Evolutionary conservation across 2,329 filamentous ascomycete species (phyloP), one percentile per base, ranked within the genome.

Genomic region (Periconia digitata): DNA sequence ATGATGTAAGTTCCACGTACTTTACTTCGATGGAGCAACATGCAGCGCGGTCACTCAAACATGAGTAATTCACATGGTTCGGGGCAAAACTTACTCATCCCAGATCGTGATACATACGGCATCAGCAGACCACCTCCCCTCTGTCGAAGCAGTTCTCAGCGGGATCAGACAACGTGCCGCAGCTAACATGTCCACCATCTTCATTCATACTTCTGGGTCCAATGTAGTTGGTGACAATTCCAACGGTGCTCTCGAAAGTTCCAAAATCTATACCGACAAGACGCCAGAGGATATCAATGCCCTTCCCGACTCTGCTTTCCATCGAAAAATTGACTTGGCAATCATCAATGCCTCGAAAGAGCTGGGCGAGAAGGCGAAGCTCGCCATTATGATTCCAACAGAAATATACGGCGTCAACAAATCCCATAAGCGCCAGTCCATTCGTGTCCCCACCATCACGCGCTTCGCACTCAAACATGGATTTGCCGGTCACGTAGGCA

Each of bases 381-480:
- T 79, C 6, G 72, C 72, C 27, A 76, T 80, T 56, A 72, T 79
- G 64, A 72, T 78, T 10, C 76, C 59, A 1, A 75, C 76, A 0
- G 50, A 74, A 20, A 76, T 80, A 50, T 78, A 78, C 53, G 76
- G 77, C n/a, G 61, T 70, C 51, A 73, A 73, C 51, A 60, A 61
- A 0, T 53, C 51, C 10, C 68, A 77, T 53, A 58, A 60, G 3
- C 69, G 76, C 0, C 65, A 79, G 3, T 70, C 74, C 0, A 79
- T 79, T 45, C 76, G 79, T 51, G 57, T 79, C 32, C 77, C 77
- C 3, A 76, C 71, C 3, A 63, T 79, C 46, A 70, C 72, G 4
- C 71, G 76, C 16, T 79, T 75, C 51, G 75, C 76, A 0, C 51
- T 79, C 27, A 79, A 78, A 58, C 71, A 78, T 53, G 75, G 75